Conservation (phyloP, 2,329 filamentous ascomycete genomes). For the Penicillium sp. region DNA sequence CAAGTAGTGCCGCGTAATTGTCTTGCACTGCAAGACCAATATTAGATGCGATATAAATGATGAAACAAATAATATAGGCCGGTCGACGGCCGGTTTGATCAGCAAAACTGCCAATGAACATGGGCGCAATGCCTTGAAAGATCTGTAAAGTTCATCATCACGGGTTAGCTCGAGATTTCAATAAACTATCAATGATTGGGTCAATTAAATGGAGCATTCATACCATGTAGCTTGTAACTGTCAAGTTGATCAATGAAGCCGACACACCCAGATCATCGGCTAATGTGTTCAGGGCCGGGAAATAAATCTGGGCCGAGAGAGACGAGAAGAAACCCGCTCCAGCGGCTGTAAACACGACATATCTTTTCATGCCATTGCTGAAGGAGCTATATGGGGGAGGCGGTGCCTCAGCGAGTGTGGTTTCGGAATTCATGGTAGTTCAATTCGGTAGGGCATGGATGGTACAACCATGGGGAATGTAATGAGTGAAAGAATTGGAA, state of each 20-base stretch:
- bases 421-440: slow-evolving; percentile 10
- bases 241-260: slow-evolving; percentile 33
- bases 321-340: slow-evolving; percentile 45
- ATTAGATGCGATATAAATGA: slow-evolving; percentile 46
- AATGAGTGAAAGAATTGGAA: neutral
- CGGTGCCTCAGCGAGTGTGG: slow-evolving; percentile 6
- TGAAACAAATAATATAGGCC: slow-evolving; percentile 49
- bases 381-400: slow-evolving; percentile 16
- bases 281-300: slow-evolving; percentile 39
- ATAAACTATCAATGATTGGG: neutral
- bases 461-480: neutral
- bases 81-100: slow-evolving; percentile 51
- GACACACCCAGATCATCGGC: slow-evolving; percentile 33
- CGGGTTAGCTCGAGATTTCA: neutral
- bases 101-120: slow-evolving; percentile 50
- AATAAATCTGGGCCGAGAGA: slow-evolving; percentile 45
- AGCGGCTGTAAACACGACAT: slow-evolving; percentile 42
- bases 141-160: slow-evolving; percentile 33
- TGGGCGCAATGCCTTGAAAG: slow-evolving; percentile 54
- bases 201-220: neutral
- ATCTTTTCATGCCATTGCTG: slow-evolving; percentile 25
- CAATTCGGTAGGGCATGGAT: neutral
- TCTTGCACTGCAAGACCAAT: slow-evolving; percentile 43
- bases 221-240: slow-evolving; percentile 39
- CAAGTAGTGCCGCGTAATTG: slow-evolving; percentile 40